These are phyloP conservation scores for Saitoella complicata DNA, from an alignment of 805 yeast genomes.

Conservation along the genomic window DNA sequence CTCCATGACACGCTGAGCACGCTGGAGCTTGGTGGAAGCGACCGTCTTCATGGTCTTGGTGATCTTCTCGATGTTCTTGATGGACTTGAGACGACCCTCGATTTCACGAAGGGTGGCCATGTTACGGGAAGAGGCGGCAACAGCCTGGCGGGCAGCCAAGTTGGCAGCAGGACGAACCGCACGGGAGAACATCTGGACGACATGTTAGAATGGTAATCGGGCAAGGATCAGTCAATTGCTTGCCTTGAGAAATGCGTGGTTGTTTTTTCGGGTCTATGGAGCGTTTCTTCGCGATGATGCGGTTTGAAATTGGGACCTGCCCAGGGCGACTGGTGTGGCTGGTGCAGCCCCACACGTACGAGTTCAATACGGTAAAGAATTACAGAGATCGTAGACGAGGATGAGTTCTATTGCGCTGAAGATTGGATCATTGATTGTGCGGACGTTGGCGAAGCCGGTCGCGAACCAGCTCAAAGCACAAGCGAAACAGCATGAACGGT, in stretches of 20 bases:
- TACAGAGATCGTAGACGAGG: no score
- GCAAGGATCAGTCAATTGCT: not conserved
- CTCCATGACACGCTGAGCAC: slow-evolving; percentile 90
- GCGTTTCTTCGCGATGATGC: not conserved
- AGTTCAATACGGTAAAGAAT: no score
- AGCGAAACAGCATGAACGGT: slow-evolving; percentile 52
- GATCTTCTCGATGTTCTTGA: slow-evolving; percentile 96
- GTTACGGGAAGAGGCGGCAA: slow-evolving; percentile 33
- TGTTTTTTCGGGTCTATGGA: not conserved
- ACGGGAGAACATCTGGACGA: not conserved
- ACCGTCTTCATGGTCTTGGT: slow-evolving; percentile 99
- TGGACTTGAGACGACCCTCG: slow-evolving; percentile 93
- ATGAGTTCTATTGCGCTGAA: slow-evolving; percentile 69
- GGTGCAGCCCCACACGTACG: no score
- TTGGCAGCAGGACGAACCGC: not conserved
- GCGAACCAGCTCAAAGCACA: slow-evolving; percentile 56
- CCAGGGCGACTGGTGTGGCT: no score
- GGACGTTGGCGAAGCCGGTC: slow-evolving; percentile 63
- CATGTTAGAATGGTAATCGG: not conserved
- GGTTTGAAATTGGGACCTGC: not conserved
- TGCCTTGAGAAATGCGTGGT: not conserved
- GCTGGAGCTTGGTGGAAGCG: slow-evolving; percentile 89
- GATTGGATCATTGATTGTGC: slow-evolving; percentile 46
- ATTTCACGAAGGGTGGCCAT: slow-evolving; percentile 92
- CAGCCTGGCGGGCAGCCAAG: not conserved